These are phyloP conservation scores for Arachis monticola DNA, from an alignment of 331 rosid genomes.

Conservation along the genomic window DNA sequence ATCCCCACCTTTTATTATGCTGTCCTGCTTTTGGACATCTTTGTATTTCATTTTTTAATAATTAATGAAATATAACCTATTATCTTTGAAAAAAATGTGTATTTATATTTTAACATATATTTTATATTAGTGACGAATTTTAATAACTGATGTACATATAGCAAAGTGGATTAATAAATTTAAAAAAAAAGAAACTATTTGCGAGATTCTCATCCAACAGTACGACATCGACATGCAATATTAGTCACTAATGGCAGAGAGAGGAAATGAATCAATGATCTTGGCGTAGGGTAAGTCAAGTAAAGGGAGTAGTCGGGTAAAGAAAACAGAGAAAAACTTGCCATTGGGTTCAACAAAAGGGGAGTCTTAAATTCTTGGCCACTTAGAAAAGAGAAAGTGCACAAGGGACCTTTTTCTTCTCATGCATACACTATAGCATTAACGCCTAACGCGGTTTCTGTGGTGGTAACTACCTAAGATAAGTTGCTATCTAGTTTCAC, in stretches of 20 bases:
- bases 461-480: constrained; percentile 47
- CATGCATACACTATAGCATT: constrained; percentile 47
- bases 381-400: constrained; percentile 53
- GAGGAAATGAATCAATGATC: constrained; percentile 42
- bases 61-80: too few species aligned
- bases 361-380: constrained; percentile 37
- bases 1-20: too few species aligned
- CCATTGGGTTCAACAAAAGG: constrained; percentile 53
- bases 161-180: too few species aligned
- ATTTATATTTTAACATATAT: too few species aligned
- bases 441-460: constrained; percentile 26
- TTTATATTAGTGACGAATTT: too few species aligned
- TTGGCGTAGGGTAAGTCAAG: constrained; percentile 50
- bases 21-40: too few species aligned
- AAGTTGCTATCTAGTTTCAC: constrained; percentile 55
- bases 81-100: too few species aligned
- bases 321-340: constrained; percentile 46
- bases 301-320: constrained; percentile 49
- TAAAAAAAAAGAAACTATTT: constrained; percentile 40
- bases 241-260: constrained; percentile 30
- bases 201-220: constrained; percentile 51
- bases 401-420: constrained; percentile 47
- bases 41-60: too few species aligned
- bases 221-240: constrained; percentile 46
- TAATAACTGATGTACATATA: too few species aligned